Base-by-base conservation (phyloP, 2,329 filamentous ascomycete genomes). In the Orbilia brochopaga region DNA sequence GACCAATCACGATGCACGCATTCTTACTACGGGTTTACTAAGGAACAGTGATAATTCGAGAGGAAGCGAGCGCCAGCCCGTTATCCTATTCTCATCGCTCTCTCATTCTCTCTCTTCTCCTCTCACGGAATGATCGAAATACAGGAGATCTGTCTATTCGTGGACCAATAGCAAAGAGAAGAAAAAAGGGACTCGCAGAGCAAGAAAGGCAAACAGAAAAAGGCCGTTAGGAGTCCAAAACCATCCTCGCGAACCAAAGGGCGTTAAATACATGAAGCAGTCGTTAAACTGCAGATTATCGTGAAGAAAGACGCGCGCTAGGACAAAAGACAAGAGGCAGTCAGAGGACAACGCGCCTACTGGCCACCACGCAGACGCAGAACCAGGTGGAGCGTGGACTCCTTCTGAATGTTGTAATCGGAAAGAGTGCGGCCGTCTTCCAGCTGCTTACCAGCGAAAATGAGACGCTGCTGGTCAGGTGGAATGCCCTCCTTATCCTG, bases 361-460 rank as follows among this genome's bases (percentile, higher is more conserved):
- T 27, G 17, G 32, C 93, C 94, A 87, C 94, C 94, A 87, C 93
- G 94, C 75, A 99, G 92, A 82, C 94, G 91, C 79, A 99, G 89
- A 79, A 99, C 94, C 79, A 97, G 86, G 85, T 99, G 94, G 78
- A 99, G 92, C 79, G 94, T 99, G 78, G 88, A 92, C 88, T 97
- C 76, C 90, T 97, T 97, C 86, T 97, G 92, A 84, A 97, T 97
- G 87, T 97, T 97, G 89, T 97, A 97, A 85, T 97, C 92, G 81
- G 88, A 91, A 76, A 97, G 87, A 75, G 93, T 97, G 80, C 92
- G 90, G 84, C 92, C 92, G 85, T 97, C 93, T 87, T 97, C 92
- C 77, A 97, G 90, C 80, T 89, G 87, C 83, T 89, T 89, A 76
- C 87, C 87, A 76, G 87, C 87, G 75, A 89, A 89, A 78, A 89